These are phyloP conservation scores for Furcasterigmium furcatum DNA, from an alignment of 2,329 filamentous ascomycete species.

Conservation along the genomic window DNA sequence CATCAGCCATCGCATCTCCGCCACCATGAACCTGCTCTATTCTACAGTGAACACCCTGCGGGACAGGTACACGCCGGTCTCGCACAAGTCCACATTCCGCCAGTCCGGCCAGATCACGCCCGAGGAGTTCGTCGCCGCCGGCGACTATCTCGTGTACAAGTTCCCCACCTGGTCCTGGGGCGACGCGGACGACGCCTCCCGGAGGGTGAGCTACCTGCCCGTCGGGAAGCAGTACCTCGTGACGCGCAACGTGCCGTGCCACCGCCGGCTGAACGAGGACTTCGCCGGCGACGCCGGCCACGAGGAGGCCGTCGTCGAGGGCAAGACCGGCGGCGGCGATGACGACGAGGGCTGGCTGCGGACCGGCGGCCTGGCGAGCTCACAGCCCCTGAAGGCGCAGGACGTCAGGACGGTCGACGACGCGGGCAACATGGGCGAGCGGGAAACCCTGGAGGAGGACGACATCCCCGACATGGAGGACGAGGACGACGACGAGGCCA, in stretches of 20 bases:
- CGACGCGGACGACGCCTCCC: constrained; percentile 76
- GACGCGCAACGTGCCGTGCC: constrained; percentile 90
- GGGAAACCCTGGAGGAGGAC: constrained; percentile 65
- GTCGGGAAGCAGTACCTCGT: constrained; percentile 92
- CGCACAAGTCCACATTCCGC: constrained; percentile 89
- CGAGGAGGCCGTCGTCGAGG: constrained; percentile 79
- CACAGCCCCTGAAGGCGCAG: constrained; percentile 70
- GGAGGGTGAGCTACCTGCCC: constrained; percentile 79
- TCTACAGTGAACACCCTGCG: constrained; percentile 89
- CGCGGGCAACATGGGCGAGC: constrained; percentile 78
- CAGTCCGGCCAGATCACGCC: constrained; percentile 93
- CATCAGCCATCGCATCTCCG: background rate
- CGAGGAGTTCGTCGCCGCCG: constrained; percentile 92
- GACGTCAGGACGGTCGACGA: constrained; percentile 90
- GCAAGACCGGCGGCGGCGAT: constrained; percentile 45
- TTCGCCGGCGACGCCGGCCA: constrained; percentile 85
- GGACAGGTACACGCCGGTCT: constrained; percentile 86
- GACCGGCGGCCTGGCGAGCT: constrained; percentile 75
- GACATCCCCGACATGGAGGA: constrained; percentile 99
- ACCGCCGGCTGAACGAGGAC: constrained; percentile 86
- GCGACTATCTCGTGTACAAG: constrained; percentile 98
- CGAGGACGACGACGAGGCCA: constrained; percentile 94
- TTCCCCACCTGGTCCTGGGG: constrained; percentile 98
- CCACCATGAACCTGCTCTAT: constrained; percentile 82
- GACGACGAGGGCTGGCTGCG: constrained; percentile 90